Evolutionary conservation across 495 filamentous ascomycete genomes (phyloP), one percentile per base, ranked within the genome.

Genomic region (Wilcoxina mikolae): DNA sequence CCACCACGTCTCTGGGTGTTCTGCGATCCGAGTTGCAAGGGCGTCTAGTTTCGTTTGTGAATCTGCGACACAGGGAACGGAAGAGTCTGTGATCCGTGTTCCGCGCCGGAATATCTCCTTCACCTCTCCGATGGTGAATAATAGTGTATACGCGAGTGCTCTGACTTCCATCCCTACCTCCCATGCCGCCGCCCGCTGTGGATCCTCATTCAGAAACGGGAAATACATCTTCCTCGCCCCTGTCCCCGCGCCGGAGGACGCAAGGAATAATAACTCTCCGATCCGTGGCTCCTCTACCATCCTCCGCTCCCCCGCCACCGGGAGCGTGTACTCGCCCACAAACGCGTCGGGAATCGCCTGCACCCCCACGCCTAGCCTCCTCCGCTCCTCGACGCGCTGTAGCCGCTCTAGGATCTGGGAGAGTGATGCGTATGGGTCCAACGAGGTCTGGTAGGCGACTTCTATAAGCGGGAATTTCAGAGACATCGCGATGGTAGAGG

Each of bases 141-240:
- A 56, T 12, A 60, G 41, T 1, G 53, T 39, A 38, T 65, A 65
- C 5, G 58, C 49, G 4, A 45, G 23, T 0, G 43, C 52, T 11
- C 62, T 42, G 4, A 65, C 41, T 18, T n/a, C 15, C 2, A 29
- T 20, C 0, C 62, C 58, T 1, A 60, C 53, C 7, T 65, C 56
- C 62, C 62, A 65, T 0, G 62, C 62, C 17, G 51, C 50, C 0
- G 35, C 52, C 0, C 62, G 47, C 4, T 39, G 62, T 0, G 62
- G 52, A 20, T 65, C 62, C 22, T 65, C 62, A 54, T 58, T 63
- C 12, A 65, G 18, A 22, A 59, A 57, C 11, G 62, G 62, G 24
- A 65, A 28, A 35, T 56, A 65, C 58, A 65, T 61, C 0, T 27
- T 55, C 49, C 28, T 52, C 9, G 39, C 43, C 3, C 2, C 51